These are phyloP conservation scores for Marasmius fiardii DNA, from an alignment of 1,284 basidiomycete species.

Conservation along the genomic window DNA sequence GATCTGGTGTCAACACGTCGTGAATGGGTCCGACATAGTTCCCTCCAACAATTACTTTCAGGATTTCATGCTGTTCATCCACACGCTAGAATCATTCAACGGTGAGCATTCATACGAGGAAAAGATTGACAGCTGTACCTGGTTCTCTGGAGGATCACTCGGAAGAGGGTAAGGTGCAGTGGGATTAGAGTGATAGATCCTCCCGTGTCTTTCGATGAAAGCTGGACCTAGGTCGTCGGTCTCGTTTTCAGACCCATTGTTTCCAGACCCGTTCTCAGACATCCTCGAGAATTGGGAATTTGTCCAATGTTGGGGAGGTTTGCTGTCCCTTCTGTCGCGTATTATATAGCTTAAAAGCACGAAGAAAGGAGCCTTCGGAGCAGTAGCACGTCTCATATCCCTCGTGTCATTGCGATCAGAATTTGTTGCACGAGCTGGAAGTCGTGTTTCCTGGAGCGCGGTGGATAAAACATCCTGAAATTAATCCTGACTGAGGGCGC, in stretches of 20 bases:
- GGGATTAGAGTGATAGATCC: constrained; percentile 66
- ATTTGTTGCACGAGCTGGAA: background rate
- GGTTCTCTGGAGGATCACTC: constrained; percentile 59
- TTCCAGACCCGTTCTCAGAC: background rate
- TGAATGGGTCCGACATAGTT: constrained; percentile 58
- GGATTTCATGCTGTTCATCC: constrained; percentile 44
- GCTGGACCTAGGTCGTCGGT: constrained; percentile 50
- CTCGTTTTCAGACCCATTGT: background rate
- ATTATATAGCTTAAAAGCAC: background rate
- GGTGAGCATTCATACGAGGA: background rate
- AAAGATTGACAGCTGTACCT: constrained; percentile 35
- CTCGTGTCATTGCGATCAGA: background rate
- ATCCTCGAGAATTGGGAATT: background rate
- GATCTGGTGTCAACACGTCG: constrained; percentile 40
- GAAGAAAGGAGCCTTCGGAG: background rate
- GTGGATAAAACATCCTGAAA: background rate
- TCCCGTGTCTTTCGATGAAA: constrained; percentile 51
- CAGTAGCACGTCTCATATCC: background rate
- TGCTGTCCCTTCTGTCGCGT: background rate
- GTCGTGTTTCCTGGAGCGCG: background rate
- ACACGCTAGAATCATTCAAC: constrained; percentile 38
- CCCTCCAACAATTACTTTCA: constrained; percentile 43
- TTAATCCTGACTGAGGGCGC: background rate
- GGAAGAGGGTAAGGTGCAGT: constrained; percentile 60
- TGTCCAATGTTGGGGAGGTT: background rate